phyloP scores from a whole-genome alignment of 2,329 filamentous ascomycete genomes.

The Ceratocystis colombiana region DNA sequence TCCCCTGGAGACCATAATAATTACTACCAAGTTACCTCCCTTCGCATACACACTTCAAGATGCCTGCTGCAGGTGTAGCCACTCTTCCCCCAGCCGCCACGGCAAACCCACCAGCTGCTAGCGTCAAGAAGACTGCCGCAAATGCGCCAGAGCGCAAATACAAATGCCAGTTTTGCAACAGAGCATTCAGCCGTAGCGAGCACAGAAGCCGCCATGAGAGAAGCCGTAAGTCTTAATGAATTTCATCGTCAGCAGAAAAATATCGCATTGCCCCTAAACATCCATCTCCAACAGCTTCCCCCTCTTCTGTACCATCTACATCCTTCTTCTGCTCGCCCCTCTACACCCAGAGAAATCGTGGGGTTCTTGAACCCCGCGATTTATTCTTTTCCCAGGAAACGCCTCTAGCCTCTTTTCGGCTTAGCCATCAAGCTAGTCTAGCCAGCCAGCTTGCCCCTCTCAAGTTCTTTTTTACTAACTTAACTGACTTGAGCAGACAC shows the following conservation, averaged over 20 bases:
- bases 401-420: background rate
- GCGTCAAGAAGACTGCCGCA: conserved; percentile 18
- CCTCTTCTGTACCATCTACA: background rate
- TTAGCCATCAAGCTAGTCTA: conserved; percentile 13
- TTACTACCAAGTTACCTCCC: background rate
- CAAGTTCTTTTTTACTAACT: conserved; percentile 25
- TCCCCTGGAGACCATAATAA: background rate
- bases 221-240: conserved; percentile 66
- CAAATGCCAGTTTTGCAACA: conserved; percentile 97
- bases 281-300: too few species aligned
- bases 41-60: conserved; percentile 38
- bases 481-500: conserved; percentile 53
- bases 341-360: background rate
- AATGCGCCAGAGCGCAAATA: conserved; percentile 84
- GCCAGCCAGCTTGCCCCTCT: background rate
- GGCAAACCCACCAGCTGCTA: conserved; percentile 59
- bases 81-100: conserved; percentile 59
- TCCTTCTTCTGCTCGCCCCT: background rate
- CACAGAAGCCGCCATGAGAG: conserved; percentile 94
- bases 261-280: too few species aligned
- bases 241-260: background rate
- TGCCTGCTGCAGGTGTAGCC: conserved; percentile 62
- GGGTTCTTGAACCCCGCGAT: background rate
- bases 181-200: conserved; percentile 94
- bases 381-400: conserved; percentile 9